These are phyloP conservation scores for Zymoseptoria pseudotritici DNA, from an alignment of 2,329 filamentous ascomycete genomes.

Conservation along the genomic window DNA sequence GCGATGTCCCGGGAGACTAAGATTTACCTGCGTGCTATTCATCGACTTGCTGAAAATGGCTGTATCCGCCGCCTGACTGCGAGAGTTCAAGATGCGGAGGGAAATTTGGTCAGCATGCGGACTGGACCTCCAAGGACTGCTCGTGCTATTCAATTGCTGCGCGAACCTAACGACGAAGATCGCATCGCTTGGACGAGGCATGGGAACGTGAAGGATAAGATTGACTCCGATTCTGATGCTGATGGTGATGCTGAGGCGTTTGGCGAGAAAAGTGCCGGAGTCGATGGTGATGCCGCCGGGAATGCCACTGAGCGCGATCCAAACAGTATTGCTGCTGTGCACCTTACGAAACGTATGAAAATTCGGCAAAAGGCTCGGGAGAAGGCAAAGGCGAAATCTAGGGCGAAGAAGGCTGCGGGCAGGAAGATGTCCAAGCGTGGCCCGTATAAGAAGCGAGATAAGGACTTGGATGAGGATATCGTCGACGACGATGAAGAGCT, in stretches of 20 bases:
- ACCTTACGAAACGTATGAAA: neutral
- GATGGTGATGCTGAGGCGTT: conserved; percentile 24
- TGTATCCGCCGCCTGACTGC: conserved; percentile 27
- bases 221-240: conserved; percentile 1
- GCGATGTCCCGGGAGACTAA: conserved; percentile 33
- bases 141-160: conserved; percentile 33
- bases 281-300: conserved; percentile 4
- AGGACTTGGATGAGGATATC: conserved; percentile 2
- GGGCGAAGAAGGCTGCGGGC: neutral
- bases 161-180: conserved; percentile 30
- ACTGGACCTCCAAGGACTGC: conserved; percentile 1
- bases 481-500: conserved; percentile 1
- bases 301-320: conserved; percentile 1
- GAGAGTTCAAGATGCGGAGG: conserved; percentile 10
- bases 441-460: neutral
- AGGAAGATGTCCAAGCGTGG: neutral
- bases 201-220: neutral
- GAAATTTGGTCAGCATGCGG: conserved; percentile 9
- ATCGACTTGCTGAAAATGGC: conserved; percentile 34
- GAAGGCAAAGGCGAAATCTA: neutral
- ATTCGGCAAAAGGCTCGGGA: neutral
- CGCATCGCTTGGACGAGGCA: conserved; percentile 14
- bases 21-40: conserved; percentile 33
- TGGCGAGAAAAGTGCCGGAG: conserved; percentile 4
- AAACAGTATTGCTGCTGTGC: conserved; percentile 1